Conservation (phyloP, 1,284 basidiomycete genomes). For the Hypsizygus ulmarius region DNA sequence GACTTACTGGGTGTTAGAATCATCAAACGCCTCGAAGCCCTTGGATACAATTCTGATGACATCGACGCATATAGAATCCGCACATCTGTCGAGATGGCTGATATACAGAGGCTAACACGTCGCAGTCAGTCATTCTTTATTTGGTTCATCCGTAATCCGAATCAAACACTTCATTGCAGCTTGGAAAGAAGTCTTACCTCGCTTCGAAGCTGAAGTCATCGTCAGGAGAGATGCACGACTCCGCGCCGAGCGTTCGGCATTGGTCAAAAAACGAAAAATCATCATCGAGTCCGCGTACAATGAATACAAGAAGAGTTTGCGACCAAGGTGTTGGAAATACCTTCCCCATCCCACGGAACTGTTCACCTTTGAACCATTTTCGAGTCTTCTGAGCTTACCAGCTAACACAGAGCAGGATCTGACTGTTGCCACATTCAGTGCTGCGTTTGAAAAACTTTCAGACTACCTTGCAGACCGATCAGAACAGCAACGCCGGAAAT, state of each 20-base stretch:
- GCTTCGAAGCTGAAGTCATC: not conserved
- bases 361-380: not conserved
- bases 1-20: no score
- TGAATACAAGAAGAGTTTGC: not conserved
- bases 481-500: conserved; percentile 2
- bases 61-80: no score
- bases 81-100: not conserved
- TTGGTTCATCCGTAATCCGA: not conserved
- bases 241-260: not conserved
- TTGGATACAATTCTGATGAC: no score
- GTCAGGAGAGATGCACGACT: not conserved
- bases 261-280: not conserved
- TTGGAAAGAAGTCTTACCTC: conserved; percentile 5
- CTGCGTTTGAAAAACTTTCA: conserved; percentile 1
- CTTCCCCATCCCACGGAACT: not conserved
- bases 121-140: not conserved
- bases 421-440: not conserved
- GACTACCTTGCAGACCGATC: conserved; percentile 11
- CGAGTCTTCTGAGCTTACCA: not conserved
- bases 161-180: not conserved
- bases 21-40: no score
- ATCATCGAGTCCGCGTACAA: not conserved
- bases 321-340: not conserved
- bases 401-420: not conserved
- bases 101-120: conserved; percentile 4